These are phyloP conservation scores for Phytophthora fragariae DNA, from an alignment of 352 stramenopile species.

Conservation along the genomic window DNA sequence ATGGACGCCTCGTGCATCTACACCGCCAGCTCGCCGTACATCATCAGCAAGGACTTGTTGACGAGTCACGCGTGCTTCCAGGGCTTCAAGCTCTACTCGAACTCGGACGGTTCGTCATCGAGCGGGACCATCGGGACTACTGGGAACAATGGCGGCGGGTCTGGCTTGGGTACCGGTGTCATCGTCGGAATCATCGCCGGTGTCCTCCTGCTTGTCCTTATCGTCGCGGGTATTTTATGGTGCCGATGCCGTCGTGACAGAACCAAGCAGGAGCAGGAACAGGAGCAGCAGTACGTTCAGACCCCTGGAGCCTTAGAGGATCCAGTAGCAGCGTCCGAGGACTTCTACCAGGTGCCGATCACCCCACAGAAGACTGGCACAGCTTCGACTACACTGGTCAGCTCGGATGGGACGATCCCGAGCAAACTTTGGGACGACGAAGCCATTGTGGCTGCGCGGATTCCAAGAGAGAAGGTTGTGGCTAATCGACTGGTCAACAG, in stretches of 20 bases:
- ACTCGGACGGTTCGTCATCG: slow-evolving; percentile 21
- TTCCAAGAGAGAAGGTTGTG: slow-evolving; percentile 38
- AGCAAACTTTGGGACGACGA: slow-evolving; percentile 45
- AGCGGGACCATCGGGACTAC: slow-evolving; percentile 9
- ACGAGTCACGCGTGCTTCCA: slow-evolving; percentile 33
- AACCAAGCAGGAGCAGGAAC: slow-evolving; percentile 8
- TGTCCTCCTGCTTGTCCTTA: slow-evolving; percentile 20
- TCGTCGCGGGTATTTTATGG: slow-evolving; percentile 25
- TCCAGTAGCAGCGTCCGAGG: slow-evolving; percentile 9
- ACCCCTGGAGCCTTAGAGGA: slow-evolving; percentile 18
- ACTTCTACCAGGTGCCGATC: slow-evolving; percentile 18
- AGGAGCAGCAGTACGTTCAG: slow-evolving; percentile 22
- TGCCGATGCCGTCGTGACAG: slow-evolving; percentile 25
- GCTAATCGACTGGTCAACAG: slow-evolving; percentile 23
- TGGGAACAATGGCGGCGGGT: slow-evolving; percentile 12
- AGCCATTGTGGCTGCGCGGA: slow-evolving; percentile 38
- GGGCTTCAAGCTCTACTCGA: slow-evolving; percentile 37
- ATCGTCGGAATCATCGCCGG: slow-evolving; percentile 34
- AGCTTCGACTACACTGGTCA: slow-evolving; percentile 29
- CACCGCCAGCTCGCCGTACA: slow-evolving; percentile 21
- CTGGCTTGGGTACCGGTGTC: slow-evolving; percentile 14
- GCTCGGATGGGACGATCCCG: slow-evolving; percentile 13
- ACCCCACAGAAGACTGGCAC: slow-evolving; percentile 28
- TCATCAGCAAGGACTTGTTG: slow-evolving; percentile 29
- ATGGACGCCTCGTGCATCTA: slow-evolving; percentile 23